Percentiles rank a stretch among this genome's conserved stretches.
These are phyloP conservation scores for Coemansia pectinata DNA, from an alignment of 192 early-diverging fungal species.

Conservation along the genomic window DNA sequence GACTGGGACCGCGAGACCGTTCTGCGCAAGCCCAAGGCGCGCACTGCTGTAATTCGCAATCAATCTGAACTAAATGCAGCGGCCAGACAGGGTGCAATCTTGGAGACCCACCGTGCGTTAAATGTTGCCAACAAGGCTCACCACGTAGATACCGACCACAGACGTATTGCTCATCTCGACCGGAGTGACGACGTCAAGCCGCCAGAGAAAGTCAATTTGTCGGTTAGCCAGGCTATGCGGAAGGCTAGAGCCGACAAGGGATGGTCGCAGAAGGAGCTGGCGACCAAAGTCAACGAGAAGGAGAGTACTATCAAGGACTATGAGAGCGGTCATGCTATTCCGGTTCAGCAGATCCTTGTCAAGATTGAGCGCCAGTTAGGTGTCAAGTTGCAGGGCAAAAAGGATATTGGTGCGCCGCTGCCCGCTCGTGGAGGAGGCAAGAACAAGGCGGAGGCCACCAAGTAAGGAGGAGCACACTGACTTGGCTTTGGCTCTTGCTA, in stretches of 20 bases:
- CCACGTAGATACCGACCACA: constrained; percentile 64
- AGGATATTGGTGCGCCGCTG: constrained; percentile 66
- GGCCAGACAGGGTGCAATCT: constrained; percentile 14
- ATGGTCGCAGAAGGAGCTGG: constrained; percentile 88
- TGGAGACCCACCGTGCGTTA: constrained; percentile 10
- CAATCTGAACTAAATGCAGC: constrained; percentile 18
- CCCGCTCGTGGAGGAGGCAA: constrained; percentile 28
- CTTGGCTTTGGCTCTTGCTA: not conserved
- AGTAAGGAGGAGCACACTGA: not conserved
- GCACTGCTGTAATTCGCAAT: not conserved
- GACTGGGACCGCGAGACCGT: constrained; percentile 8
- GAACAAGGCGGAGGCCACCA: not conserved
- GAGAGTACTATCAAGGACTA: constrained; percentile 89
- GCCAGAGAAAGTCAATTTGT: constrained; percentile 65
- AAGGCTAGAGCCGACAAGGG: constrained; percentile 74
- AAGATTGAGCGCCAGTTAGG: constrained; percentile 89
- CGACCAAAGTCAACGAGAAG: constrained; percentile 90
- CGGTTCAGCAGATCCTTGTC: constrained; percentile 86
- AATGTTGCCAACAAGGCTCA: constrained; percentile 60
- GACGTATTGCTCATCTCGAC: constrained; percentile 83
- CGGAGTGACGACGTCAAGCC: constrained; percentile 82
- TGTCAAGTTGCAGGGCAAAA: constrained; percentile 80
- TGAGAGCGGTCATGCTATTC: constrained; percentile 81
- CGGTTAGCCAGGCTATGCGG: constrained; percentile 80
- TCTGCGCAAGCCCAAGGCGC: constrained; percentile 17